Conservation (phyloP, 805 yeast species). For the Starmerella asiatica region DNA sequence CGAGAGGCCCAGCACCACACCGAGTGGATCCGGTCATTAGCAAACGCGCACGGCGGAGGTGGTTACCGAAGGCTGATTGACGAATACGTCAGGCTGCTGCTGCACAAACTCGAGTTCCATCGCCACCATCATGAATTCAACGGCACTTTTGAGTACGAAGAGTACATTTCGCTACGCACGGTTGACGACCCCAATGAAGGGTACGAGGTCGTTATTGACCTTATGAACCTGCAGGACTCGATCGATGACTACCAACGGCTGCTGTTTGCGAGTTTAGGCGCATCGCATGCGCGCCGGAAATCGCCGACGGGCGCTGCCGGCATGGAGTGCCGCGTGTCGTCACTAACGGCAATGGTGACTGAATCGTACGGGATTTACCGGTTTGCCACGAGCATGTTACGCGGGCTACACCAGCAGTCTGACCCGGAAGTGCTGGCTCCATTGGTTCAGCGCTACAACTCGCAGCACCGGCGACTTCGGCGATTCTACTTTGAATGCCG, state of each 20-base stretch:
- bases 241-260: slow-evolving; percentile 66
- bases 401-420: slow-evolving; percentile 68
- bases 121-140: slow-evolving; percentile 75
- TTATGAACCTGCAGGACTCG: slow-evolving; percentile 73
- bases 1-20: slow-evolving; percentile 67
- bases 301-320: slow-evolving; percentile 20
- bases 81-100: slow-evolving; percentile 59
- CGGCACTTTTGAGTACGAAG: slow-evolving; percentile 93
- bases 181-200: slow-evolving; percentile 95
- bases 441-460: slow-evolving; percentile 52
- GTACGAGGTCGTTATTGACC: slow-evolving; percentile 71
- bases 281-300: slow-evolving; percentile 37
- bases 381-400: slow-evolving; percentile 75
- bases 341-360: slow-evolving; percentile 77
- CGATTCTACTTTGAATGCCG: slow-evolving; percentile 87
- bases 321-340: slow-evolving; percentile 65
- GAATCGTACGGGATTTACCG: slow-evolving; percentile 90
- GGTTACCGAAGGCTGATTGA: slow-evolving; percentile 57
- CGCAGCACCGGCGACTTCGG: slow-evolving; percentile 55
- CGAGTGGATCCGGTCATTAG: slow-evolving; percentile 64
- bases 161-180: slow-evolving; percentile 72
- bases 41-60: slow-evolving; percentile 28
- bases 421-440: slow-evolving; percentile 67
- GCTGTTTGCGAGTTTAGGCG: slow-evolving; percentile 50
- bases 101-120: slow-evolving; percentile 70